Evolutionary conservation across 1,284 basidiomycete species (phyloP).

Genomic region (Microbotryum scabiosae): DNA sequence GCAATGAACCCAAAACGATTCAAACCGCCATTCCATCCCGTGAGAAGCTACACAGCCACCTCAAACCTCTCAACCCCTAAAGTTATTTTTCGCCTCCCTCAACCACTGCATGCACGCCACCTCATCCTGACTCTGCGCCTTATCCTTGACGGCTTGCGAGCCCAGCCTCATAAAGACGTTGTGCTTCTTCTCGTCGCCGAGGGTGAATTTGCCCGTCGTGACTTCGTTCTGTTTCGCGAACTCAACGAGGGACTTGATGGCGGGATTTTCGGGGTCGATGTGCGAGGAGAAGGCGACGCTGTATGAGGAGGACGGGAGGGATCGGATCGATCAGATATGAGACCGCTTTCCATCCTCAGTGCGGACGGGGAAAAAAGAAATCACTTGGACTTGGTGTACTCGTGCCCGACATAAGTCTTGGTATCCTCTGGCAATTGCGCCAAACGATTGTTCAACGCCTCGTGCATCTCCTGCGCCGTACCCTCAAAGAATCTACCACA

Average conservation of each 20-base stretch:
- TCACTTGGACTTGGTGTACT: conserved; percentile 57
- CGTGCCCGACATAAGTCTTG: conserved; percentile 82
- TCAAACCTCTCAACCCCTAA: conserved; percentile 33
- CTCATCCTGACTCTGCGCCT: conserved; percentile 37
- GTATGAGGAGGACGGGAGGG: conserved; percentile 29
- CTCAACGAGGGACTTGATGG: conserved; percentile 50
- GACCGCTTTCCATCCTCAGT: neutral
- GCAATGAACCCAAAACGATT: too few relatives aligned
- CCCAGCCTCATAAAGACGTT: neutral
- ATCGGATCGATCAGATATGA: too few relatives aligned
- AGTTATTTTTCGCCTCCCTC: too few relatives aligned
- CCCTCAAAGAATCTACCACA: conserved; percentile 98
- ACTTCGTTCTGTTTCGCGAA: conserved; percentile 49
- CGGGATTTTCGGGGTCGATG: conserved; percentile 58
- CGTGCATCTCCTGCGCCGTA: conserved; percentile 72
- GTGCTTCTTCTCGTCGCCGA: conserved; percentile 63
- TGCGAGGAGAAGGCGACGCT: conserved; percentile 40
- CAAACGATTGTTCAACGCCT: conserved; percentile 60
- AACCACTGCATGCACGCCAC: too few relatives aligned
- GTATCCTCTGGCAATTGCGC: conserved; percentile 67
- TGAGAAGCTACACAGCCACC: conserved; percentile 34
- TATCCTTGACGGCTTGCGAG: conserved; percentile 1
- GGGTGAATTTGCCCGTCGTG: conserved; percentile 69
- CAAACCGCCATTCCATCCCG: too few relatives aligned
- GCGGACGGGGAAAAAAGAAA: neutral